Conservation (phyloP, 352 stramenopile species). For the Phytophthora ramorum region DNA sequence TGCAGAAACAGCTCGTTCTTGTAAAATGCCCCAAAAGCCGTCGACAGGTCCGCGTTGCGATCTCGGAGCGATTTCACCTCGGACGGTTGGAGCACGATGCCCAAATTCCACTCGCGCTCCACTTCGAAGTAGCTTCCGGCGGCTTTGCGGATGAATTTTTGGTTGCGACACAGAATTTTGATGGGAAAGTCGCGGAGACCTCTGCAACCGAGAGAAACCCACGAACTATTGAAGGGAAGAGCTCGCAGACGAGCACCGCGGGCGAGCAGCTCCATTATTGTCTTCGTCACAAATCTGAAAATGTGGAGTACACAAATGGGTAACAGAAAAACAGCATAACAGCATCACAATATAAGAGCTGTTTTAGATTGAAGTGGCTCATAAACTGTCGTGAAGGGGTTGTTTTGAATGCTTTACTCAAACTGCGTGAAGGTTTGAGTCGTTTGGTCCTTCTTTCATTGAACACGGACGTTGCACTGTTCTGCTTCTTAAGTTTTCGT, state of each 20-base stretch:
- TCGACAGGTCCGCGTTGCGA: constrained; percentile 74
- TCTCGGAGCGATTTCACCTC: constrained; percentile 81
- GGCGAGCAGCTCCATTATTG: constrained; percentile 26
- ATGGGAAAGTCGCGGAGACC: constrained; percentile 67
- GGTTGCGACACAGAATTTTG: constrained; percentile 68
- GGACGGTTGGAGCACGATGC: constrained; percentile 72
- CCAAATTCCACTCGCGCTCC: constrained; percentile 80
- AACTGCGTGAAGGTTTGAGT: too few relatives aligned
- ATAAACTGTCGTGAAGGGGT: background rate
- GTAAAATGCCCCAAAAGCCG: constrained; percentile 80
- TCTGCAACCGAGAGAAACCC: constrained; percentile 21
- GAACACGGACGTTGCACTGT: too few relatives aligned
- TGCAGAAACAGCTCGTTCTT: constrained; percentile 78
- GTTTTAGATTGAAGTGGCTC: background rate
- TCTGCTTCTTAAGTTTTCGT: too few relatives aligned
- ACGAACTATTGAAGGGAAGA: constrained; percentile 4
- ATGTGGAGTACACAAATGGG: background rate
- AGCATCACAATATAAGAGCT: background rate
- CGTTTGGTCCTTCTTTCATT: too few relatives aligned
- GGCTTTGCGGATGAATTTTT: constrained; percentile 65
- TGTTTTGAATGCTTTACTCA: too few relatives aligned
- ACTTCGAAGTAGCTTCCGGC: constrained; percentile 56
- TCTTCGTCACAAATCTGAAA: background rate
- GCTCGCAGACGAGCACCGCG: constrained; percentile 5
- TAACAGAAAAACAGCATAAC: background rate